A percentile compares a stretch with the other conserved stretches of the same genome.
These are phyloP conservation scores for Ceratobasidium sp. DNA, from an alignment of 1,284 basidiomycete species.

Conservation along the genomic window DNA sequence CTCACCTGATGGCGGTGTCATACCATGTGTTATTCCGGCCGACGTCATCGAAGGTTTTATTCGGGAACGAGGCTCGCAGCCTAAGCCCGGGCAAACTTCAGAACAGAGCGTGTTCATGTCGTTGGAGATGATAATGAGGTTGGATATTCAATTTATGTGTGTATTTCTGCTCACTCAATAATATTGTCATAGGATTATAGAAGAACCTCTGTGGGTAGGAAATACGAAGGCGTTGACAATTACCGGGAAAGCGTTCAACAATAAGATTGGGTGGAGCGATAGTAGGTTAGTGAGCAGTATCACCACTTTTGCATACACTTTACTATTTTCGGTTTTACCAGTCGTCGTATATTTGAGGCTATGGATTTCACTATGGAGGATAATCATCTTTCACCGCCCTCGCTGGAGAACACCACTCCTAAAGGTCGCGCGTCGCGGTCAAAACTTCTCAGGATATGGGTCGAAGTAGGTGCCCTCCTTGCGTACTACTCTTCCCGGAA, in stretches of 20 bases:
- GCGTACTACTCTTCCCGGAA: constrained; percentile 65
- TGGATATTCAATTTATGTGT: constrained; percentile 49
- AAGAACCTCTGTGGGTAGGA: constrained; percentile 77
- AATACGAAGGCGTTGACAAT: constrained; percentile 54
- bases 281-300: constrained; percentile 26
- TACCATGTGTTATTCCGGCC: constrained; percentile 74
- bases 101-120: constrained; percentile 65
- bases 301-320: not conserved
- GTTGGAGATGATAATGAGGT: constrained; percentile 76
- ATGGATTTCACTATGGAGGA: constrained; percentile 64
- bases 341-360: constrained; percentile 66
- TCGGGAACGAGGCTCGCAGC: constrained; percentile 57
- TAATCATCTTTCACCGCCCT: constrained; percentile 64
- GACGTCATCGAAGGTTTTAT: constrained; percentile 61
- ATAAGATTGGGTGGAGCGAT: constrained; percentile 45
- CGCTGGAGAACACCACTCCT: constrained; percentile 60
- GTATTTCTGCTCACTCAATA: not conserved
- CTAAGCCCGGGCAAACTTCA: constrained; percentile 56
- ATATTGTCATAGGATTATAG: constrained; percentile 64
- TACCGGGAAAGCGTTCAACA: constrained; percentile 22
- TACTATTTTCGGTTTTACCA: constrained; percentile 55
- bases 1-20: constrained; percentile 60
- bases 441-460: constrained; percentile 77
- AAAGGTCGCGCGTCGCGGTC: constrained; percentile 64
- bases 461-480: constrained; percentile 74